Evolutionary conservation across 2,329 filamentous ascomycete species (phyloP).

Genomic region (Zasmidium angulare): DNA sequence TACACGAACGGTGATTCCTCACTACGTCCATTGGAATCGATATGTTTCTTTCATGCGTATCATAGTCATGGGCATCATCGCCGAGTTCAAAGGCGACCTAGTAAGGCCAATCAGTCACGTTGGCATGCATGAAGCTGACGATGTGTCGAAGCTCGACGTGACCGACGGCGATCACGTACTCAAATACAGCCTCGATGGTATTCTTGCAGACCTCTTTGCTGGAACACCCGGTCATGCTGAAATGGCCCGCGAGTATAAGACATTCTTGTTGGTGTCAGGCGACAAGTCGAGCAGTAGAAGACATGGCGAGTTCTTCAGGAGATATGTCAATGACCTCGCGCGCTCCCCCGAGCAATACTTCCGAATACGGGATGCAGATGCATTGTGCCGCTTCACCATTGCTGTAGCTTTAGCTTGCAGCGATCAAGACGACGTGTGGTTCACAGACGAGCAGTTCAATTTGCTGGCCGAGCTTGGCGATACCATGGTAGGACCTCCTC

Average conservation of each 20-base stretch:
- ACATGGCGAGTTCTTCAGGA: constrained; percentile 28
- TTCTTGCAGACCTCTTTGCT: constrained; percentile 34
- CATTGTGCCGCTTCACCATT: constrained; percentile 35
- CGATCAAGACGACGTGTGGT: constrained; percentile 23
- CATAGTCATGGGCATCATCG: constrained; percentile 14
- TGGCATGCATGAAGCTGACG: too few species aligned
- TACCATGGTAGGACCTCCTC: constrained; percentile 17
- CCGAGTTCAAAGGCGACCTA: constrained; percentile 19
- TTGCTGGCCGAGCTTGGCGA: constrained; percentile 25
- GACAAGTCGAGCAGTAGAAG: constrained; percentile 22
- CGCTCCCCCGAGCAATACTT: constrained; percentile 31
- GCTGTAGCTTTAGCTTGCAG: constrained; percentile 36
- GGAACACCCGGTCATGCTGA: constrained; percentile 14
- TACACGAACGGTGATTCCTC: constrained; percentile 25
- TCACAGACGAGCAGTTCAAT: constrained; percentile 31
- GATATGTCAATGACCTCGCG: constrained; percentile 32
- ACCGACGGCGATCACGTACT: constrained; percentile 15
- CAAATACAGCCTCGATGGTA: constrained; percentile 16
- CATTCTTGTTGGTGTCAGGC: constrained; percentile 19
- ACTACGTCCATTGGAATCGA: constrained; percentile 25
- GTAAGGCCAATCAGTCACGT: too few species aligned
- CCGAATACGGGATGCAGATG: constrained; percentile 38
- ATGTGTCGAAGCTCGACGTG: constrained; percentile 16
- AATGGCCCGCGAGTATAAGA: constrained; percentile 23
- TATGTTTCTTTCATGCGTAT: constrained; percentile 28